These are phyloP conservation scores for Termitomyces sp. DNA, from an alignment of 768 basidiomycete genomes.

Conservation along the genomic window DNA sequence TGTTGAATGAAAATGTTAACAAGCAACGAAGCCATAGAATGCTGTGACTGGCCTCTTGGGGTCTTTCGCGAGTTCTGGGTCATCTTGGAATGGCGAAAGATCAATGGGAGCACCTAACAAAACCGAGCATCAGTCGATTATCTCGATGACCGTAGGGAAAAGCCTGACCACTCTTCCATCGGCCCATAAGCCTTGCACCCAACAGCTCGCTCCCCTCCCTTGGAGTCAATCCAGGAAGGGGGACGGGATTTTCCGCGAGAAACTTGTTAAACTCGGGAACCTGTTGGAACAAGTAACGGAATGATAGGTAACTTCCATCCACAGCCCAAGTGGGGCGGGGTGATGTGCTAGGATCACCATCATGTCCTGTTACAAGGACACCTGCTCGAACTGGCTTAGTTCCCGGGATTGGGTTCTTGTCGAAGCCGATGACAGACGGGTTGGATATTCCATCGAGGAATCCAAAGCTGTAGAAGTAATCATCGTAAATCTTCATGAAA, in stretches of 20 bases:
- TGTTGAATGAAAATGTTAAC: conserved; percentile 8
- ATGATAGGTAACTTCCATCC: conserved; percentile 48
- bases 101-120: conserved; percentile 40
- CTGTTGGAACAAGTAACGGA: conserved; percentile 46
- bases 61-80: conserved; percentile 29
- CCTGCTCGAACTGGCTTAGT: conserved; percentile 36
- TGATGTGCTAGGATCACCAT: conserved; percentile 26
- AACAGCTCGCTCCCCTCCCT: conserved; percentile 42
- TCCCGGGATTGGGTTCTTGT: conserved; percentile 27
- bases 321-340: conserved; percentile 35
- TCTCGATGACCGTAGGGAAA: background rate
- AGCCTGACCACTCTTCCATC: conserved; percentile 48
- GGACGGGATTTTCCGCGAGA: conserved; percentile 34
- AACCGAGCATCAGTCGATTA: background rate
- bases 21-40: background rate
- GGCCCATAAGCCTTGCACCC: conserved; percentile 47
- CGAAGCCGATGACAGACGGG: conserved; percentile 38
- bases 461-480: conserved; percentile 33
- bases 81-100: conserved; percentile 36
- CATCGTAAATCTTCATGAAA: background rate
- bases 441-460: conserved; percentile 50
- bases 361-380: conserved; percentile 37
- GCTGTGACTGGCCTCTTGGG: conserved; percentile 22
- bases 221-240: conserved; percentile 25
- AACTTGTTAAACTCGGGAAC: conserved; percentile 48